These are phyloP conservation scores for Amorphotheca resinae DNA, from an alignment of 495 filamentous ascomycete genomes.

Conservation along the genomic window DNA sequence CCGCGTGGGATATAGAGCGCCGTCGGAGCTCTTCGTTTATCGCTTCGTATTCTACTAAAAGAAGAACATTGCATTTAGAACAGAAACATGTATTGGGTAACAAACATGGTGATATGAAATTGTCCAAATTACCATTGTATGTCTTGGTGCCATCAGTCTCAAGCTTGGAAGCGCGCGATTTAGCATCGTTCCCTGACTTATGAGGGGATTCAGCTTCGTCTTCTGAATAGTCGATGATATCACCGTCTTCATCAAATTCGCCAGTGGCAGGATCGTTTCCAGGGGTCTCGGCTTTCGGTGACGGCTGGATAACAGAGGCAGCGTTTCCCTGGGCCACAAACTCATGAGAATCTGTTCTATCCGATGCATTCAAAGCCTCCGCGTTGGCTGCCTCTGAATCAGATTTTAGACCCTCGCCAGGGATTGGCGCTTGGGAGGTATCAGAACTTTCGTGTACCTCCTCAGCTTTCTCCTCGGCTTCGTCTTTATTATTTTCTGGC, in stretches of 20 bases:
- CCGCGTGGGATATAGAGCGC: conserved; percentile 5
- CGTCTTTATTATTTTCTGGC: neutral
- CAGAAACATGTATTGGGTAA: conserved; percentile 14
- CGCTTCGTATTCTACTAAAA: conserved; percentile 13
- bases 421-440: neutral
- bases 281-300: neutral
- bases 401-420: neutral
- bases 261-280: conserved; percentile 3
- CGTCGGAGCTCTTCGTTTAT: conserved; percentile 13
- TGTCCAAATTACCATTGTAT: conserved; percentile 12
- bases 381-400: neutral
- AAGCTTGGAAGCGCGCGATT: conserved; percentile 15
- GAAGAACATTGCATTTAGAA: conserved; percentile 15
- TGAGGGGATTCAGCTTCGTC: conserved; percentile 28
- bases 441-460: conserved; percentile 1
- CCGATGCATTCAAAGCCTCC: neutral
- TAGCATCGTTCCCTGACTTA: conserved; percentile 19
- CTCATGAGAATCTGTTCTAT: neutral
- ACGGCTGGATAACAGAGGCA: neutral
- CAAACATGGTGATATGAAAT: conserved; percentile 17
- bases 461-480: neutral
- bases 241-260: conserved; percentile 20
- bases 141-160: neutral
- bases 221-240: conserved; percentile 30
- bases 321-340: neutral